Base-by-base conservation (phyloP, 2,329 filamentous ascomycete genomes). In the Simplicillium aogashimaense region DNA sequence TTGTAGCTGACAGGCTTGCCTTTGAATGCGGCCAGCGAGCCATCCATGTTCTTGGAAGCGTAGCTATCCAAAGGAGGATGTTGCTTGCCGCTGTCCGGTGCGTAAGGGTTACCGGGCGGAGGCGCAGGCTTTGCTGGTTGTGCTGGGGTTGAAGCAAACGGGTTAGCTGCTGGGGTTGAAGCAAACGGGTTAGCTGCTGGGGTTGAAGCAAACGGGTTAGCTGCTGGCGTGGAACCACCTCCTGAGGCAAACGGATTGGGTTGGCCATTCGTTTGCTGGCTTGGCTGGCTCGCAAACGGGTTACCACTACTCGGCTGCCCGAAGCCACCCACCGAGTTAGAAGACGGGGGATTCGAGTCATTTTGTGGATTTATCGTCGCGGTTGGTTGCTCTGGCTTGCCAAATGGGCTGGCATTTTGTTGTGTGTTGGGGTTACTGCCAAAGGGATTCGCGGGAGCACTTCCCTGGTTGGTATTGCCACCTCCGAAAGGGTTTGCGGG, bases 1-100 rank as follows among this genome's bases (percentile, higher is more conserved):
- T 74, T 68, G 56, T 86, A 86, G 2, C 63, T 58, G 0, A 86
- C 79, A 0, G 67, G 67, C 46, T 74, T 74, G 14, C 76, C 76
- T 49, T 83, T 83, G 67, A 81, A 88, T 43, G 64, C 63, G 0
- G 60, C 56, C 1, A 86, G 58, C 28, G 58, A 59, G 1, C 69
- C 67, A 33, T 64, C 60, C 54, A 63, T 58, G 12, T 56, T 52
- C 45, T 59, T 65, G 3, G 58, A 55, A 10, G 59, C 60, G 47
- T 76, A 75, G 39, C 59, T 65, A 8, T 63, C 59, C 10, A 63
- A 44, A 3, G 63, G 47, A 3, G 68, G 69, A 38, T 72, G 70
- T 41, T 67, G 57, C 42, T 57, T 68, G 10, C 56, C 54, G 49
- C 65, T 69, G 6, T 50, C 55, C 1, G 68, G 66, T 1, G 63